Percentiles rank a stretch among this genome's conserved stretches.
phyloP scores from a whole-genome alignment of 1,284 basidiomycete species.

The Sutorius eximius region DNA sequence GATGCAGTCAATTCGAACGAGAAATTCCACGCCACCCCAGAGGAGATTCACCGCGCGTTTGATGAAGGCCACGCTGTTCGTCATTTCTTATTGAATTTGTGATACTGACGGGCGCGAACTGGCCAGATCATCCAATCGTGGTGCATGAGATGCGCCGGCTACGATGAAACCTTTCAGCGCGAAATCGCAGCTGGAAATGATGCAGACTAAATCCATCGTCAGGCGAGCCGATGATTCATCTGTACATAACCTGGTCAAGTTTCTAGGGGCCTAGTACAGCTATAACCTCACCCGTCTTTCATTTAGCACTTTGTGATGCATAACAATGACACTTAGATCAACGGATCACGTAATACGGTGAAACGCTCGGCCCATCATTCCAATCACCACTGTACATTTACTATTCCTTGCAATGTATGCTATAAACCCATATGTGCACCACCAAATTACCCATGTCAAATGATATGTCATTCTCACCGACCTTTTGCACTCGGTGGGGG shows the following conservation, averaged over 20 bases:
- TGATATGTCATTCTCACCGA: background rate
- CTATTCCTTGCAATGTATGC: background rate
- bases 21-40: slow-evolving; percentile 15
- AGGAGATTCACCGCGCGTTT: slow-evolving; percentile 17
- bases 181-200: slow-evolving; percentile 16
- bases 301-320: too few species aligned
- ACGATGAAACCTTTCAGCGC: slow-evolving; percentile 23
- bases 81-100: background rate
- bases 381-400: background rate
- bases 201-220: slow-evolving; percentile 1
- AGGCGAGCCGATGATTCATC: background rate
- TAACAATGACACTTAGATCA: too few species aligned
- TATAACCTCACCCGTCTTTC: too few species aligned
- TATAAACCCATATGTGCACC: background rate
- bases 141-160: slow-evolving; percentile 25
- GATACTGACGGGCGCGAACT: background rate
- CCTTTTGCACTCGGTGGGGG: slow-evolving; percentile 13
- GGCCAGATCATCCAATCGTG: slow-evolving; percentile 20
- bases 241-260: background rate
- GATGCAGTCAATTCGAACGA: slow-evolving; percentile 1
- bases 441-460: background rate
- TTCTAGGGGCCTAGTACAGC: background rate
- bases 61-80: slow-evolving; percentile 18
- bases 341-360: too few species aligned
- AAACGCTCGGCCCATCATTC: background rate